Evolutionary conservation across 106 monocot genomes (phyloP).

Genomic region (Dendrobium officinale): DNA sequence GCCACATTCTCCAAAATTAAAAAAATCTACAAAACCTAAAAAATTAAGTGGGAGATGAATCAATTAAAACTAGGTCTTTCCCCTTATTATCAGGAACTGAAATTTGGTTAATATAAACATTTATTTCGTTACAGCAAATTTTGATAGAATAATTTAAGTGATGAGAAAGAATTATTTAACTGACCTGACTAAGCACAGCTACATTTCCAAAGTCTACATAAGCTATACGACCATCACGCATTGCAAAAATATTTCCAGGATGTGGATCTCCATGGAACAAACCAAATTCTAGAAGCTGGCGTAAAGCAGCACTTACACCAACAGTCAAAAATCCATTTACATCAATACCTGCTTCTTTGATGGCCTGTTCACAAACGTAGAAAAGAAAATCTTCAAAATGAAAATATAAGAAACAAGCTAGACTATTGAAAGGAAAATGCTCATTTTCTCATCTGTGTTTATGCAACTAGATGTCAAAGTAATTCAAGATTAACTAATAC

Average conservation of each 20-base stretch:
- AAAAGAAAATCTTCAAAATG: not conserved
- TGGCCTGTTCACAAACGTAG: conserved; percentile 42
- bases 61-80: not conserved
- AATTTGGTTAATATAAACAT: not conserved
- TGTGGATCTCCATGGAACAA: conserved; percentile 99
- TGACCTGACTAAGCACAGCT: conserved; percentile 95
- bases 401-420: not conserved
- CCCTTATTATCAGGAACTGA: not conserved
- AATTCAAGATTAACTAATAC: not conserved
- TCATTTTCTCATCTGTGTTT: not conserved
- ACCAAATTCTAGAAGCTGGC: conserved; percentile 96
- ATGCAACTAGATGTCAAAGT: not conserved
- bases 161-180: conserved; percentile 3
- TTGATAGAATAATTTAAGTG: not conserved
- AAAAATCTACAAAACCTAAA: not conserved
- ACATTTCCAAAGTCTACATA: conserved; percentile 99
- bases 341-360: conserved; percentile 87
- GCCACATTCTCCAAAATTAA: not conserved
- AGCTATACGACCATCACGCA: conserved; percentile 98
- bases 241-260: conserved; percentile 99
- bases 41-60: not conserved
- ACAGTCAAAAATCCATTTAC: conserved; percentile 87
- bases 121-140: not conserved
- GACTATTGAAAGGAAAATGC: not conserved
- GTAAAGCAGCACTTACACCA: conserved; percentile 93